A percentile compares a stretch with the other conserved stretches of the same genome.
These are phyloP conservation scores for Backusella tarrabulga DNA, from an alignment of 192 early-diverging fungal genomes.

Conservation along the genomic window DNA sequence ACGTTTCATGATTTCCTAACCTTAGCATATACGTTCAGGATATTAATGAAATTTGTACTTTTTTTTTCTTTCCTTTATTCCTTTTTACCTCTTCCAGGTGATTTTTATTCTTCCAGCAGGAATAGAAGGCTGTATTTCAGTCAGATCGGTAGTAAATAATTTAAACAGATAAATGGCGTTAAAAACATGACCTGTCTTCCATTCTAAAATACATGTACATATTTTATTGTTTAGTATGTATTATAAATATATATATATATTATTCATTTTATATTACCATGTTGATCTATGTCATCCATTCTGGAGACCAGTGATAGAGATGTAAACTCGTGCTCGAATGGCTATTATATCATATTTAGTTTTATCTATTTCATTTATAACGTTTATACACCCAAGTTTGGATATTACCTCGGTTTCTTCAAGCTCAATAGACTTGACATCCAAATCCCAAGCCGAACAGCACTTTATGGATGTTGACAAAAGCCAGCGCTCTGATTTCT, in stretches of 20 bases:
- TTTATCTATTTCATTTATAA: neutral
- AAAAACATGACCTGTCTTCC: constrained; percentile 50
- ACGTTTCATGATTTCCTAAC: constrained; percentile 8
- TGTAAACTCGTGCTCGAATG: neutral
- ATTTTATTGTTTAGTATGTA: neutral
- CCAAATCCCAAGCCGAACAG: constrained; percentile 48
- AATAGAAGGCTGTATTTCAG: constrained; percentile 16
- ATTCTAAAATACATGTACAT: constrained; percentile 31
- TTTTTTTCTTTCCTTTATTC: neutral
- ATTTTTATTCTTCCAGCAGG: constrained; percentile 42
- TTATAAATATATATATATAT: neutral
- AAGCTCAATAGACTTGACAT: constrained; percentile 45
- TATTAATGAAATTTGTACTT: neutral
- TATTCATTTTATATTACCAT: neutral
- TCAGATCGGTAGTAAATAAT: constrained; percentile 28
- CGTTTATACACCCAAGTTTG: neutral
- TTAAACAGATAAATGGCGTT: constrained; percentile 41
- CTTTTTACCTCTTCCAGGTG: constrained; percentile 48
- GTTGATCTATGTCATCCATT: constrained; percentile 9
- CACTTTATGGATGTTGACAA: constrained; percentile 38
- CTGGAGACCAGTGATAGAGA: neutral
- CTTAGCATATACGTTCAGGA: neutral
- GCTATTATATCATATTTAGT: neutral
- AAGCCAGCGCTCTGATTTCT: constrained; percentile 29
- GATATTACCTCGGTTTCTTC: constrained; percentile 20